Percentiles rank a stretch among this genome's conserved stretches.
These are phyloP conservation scores for Plenodomus lindquistii DNA, from an alignment of 2,329 filamentous ascomycete species.

Conservation along the genomic window DNA sequence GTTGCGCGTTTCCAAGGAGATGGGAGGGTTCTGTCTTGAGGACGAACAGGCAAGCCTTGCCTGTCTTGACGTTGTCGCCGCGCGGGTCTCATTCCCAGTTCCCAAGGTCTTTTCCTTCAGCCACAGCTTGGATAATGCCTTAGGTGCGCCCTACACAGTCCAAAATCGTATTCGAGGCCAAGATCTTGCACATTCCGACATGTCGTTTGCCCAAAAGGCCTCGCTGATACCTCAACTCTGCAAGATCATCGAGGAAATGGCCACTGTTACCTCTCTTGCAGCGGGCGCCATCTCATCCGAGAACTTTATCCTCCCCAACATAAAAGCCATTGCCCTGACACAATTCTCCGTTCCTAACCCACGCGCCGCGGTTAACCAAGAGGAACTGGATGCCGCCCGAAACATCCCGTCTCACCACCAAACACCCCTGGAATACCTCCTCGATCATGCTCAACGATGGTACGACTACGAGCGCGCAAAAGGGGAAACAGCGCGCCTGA, in stretches of 20 bases:
- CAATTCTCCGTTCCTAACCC: background rate
- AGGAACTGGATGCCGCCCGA: too few species aligned
- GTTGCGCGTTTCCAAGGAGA: too few species aligned
- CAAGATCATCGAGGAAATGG: conserved; percentile 3
- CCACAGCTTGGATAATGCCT: background rate
- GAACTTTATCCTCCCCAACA: background rate
- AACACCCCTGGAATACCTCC: conserved; percentile 1
- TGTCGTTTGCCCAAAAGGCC: background rate
- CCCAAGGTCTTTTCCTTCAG: conserved; percentile 3
- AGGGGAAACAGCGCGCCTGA: background rate
- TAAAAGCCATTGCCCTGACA: background rate
- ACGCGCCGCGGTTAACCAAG: too few species aligned
- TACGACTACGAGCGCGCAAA: background rate
- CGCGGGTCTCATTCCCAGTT: background rate
- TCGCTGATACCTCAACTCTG: conserved; percentile 2
- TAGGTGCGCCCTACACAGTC: conserved; percentile 3
- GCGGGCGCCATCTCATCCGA: background rate
- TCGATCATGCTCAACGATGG: conserved; percentile 6
- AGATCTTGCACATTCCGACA: background rate
- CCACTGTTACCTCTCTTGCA: background rate
- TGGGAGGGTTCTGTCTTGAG: too few species aligned
- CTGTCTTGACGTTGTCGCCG: background rate
- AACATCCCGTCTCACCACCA: background rate
- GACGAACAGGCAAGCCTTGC: conserved; percentile 1
- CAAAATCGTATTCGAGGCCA: conserved; percentile 4